Base-by-base conservation (phyloP, 2,329 filamentous ascomycete genomes). In the Fusarium subglutinans region DNA sequence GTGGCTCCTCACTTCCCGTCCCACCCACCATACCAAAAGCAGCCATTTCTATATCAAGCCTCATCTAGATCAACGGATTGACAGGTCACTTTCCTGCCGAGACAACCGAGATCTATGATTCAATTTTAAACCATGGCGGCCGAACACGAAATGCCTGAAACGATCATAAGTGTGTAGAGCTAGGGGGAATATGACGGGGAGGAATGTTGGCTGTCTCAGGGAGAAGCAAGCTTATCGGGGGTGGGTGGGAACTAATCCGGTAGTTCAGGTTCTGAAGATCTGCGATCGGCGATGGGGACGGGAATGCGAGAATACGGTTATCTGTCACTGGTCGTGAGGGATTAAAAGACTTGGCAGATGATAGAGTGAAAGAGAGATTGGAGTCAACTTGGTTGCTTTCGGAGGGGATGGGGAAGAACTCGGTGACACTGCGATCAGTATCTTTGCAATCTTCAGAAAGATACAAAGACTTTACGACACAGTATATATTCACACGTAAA, bases 151-250 rank as follows among this genome's bases (percentile, higher is more conserved):
- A 28, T 48, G 22, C 15, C 43, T 28, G 48, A 62, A 48, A 56
- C 55, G 37, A 20, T 10, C 15, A 28, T 30, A 30, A 24, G 40
- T 41, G 24, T 6, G 24, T 6, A 10, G n/a, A 33, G 20, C 22
- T n/a, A 26, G 13, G 17, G 24, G 30, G 13, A 24, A 51, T n/a
- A 50, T n/a, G 28, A 51, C 22, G 43, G n/a, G 5, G 10, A 65
- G 69, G 69, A 71, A 71, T 71, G 67, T 8, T 24, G 51, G 47
- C 62, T 63, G 63, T 41, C 38, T 51, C 20, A 47, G 40, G 41
- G 47, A 40, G 43, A 56, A 41, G 44, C 28, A 56, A 41, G 44
- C 28, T 47, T 24, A 40, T 58, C 24, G 24, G 17, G 14, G 13
- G 0, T 45, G 14, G 5, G 4, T 20, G 30, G 15, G 38, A 33